phyloP scores from a whole-genome alignment of 345 rosid species.

The Bretschneidera sinensis region DNA sequence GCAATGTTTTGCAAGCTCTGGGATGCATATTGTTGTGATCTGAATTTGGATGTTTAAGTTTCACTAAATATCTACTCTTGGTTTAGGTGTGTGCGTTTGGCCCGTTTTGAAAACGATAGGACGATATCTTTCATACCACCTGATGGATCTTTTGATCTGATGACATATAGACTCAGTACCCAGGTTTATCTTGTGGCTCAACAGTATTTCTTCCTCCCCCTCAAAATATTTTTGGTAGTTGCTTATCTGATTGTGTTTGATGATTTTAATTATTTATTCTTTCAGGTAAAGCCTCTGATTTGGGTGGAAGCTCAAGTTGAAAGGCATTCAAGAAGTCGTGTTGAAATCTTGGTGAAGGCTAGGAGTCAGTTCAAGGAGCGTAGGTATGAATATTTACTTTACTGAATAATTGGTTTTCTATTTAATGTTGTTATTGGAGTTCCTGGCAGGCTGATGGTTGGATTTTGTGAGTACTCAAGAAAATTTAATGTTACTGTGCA shows the following conservation, averaged over 20 bases:
- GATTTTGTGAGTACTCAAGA: conserved; percentile 6
- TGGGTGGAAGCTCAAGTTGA: conserved; percentile 98
- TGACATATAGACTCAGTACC: conserved; percentile 95
- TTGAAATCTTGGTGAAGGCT: conserved; percentile 85
- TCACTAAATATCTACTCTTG: conserved; percentile 11
- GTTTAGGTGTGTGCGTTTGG: conserved; percentile 87
- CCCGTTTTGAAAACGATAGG: conserved; percentile 93
- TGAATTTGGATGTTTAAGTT: conserved; percentile 7
- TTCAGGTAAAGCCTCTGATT: conserved; percentile 83
- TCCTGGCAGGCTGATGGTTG: not conserved
- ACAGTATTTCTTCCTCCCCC: too few relatives aligned
- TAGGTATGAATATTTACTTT: conserved; percentile 36
- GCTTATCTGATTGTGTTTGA: not conserved
- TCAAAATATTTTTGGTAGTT: not conserved
- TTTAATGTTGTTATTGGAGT: not conserved
- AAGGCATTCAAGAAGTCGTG: conserved; percentile 87
- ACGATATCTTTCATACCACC: conserved; percentile 97
- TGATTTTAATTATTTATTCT: conserved; percentile 1
- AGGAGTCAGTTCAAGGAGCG: conserved; percentile 94
- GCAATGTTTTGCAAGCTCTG: not conserved
- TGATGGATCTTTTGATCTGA: conserved; percentile 95
- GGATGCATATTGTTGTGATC: not conserved
- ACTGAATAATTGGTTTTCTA: too few relatives aligned
- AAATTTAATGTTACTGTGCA: conserved; percentile 21
- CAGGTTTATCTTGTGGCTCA: conserved; percentile 54